These are phyloP conservation scores for Suillus subluteus DNA, from an alignment of 768 basidiomycete species.

Conservation along the genomic window DNA sequence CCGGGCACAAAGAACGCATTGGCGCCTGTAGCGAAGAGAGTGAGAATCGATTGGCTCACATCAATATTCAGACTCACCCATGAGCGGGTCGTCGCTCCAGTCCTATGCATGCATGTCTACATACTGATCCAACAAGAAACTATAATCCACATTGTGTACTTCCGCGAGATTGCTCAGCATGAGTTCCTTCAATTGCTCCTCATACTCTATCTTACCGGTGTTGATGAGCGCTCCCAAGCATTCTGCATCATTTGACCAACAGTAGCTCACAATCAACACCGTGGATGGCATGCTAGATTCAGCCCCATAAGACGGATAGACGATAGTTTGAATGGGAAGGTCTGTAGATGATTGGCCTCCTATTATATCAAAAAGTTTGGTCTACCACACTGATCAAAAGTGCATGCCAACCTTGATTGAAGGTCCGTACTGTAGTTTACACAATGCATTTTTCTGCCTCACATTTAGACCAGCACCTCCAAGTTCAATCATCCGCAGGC, in stretches of 20 bases:
- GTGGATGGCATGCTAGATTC: slow-evolving; percentile 23
- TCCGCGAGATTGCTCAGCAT: slow-evolving; percentile 28
- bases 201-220: neutral
- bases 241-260: slow-evolving; percentile 42
- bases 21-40: slow-evolving; percentile 31
- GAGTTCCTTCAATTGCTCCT: slow-evolving; percentile 27
- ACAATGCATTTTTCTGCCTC: too few species aligned
- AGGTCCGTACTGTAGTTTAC: slow-evolving; percentile 17
- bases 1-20: slow-evolving; percentile 46
- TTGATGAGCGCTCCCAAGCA: slow-evolving; percentile 40
- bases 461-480: too few species aligned
- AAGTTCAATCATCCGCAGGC: too few species aligned
- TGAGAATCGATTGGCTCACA: neutral
- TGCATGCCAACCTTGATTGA: slow-evolving; percentile 47
- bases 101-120: slow-evolving; percentile 33
- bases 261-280: slow-evolving; percentile 45
- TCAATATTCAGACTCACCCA: slow-evolving; percentile 31
- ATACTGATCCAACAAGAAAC: slow-evolving; percentile 24
- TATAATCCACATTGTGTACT: slow-evolving; percentile 21
- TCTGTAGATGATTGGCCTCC: slow-evolving; percentile 49
- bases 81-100: slow-evolving; percentile 37
- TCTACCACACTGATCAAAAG: slow-evolving; percentile 50
- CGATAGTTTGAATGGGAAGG: slow-evolving; percentile 40
- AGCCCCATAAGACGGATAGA: slow-evolving; percentile 47
- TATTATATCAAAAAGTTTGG: slow-evolving; percentile 33